Evolutionary conservation across 257 asterid species (phyloP).

Genomic region (Ilex aquifolium): DNA sequence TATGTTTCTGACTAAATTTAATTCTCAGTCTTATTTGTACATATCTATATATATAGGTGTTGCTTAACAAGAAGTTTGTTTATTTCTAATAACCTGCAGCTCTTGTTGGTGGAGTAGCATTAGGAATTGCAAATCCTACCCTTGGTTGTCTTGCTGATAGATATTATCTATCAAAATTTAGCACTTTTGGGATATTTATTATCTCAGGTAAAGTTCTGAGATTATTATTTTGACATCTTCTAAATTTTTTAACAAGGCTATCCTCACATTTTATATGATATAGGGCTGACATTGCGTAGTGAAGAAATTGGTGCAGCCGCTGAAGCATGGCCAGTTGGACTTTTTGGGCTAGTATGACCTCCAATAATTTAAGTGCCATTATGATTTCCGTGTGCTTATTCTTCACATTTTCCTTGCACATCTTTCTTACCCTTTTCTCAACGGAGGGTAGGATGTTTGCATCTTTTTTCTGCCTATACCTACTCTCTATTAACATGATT

Average conservation of each 20-base stretch:
- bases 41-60: too few relatives aligned
- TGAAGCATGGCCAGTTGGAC: conserved; percentile 96
- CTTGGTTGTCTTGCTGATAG: conserved; percentile 85
- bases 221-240: not conserved
- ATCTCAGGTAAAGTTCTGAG: conserved; percentile 55
- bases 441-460: not conserved
- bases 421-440: conserved; percentile 5
- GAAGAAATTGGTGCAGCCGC: conserved; percentile 85
- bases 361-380: conserved; percentile 18
- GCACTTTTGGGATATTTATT: conserved; percentile 82
- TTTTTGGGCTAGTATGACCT: conserved; percentile 76
- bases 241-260: conserved; percentile 1
- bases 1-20: not conserved
- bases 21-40: too few relatives aligned
- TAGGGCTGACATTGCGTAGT: conserved; percentile 77
- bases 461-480: too few relatives aligned
- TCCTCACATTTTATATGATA: conserved; percentile 8
- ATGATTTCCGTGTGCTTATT: conserved; percentile 13
- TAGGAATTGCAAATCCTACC: conserved; percentile 79
- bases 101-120: conserved; percentile 69
- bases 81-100: conserved; percentile 44
- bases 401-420: not conserved
- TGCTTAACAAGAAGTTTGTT: conserved; percentile 1
- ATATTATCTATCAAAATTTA: conserved; percentile 59
- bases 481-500: too few relatives aligned